Percentiles rank a stretch among this genome's conserved stretches.
Conservation (phyloP, 2,329 filamentous ascomycete genomes). For the Ascosphaera apis region DNA sequence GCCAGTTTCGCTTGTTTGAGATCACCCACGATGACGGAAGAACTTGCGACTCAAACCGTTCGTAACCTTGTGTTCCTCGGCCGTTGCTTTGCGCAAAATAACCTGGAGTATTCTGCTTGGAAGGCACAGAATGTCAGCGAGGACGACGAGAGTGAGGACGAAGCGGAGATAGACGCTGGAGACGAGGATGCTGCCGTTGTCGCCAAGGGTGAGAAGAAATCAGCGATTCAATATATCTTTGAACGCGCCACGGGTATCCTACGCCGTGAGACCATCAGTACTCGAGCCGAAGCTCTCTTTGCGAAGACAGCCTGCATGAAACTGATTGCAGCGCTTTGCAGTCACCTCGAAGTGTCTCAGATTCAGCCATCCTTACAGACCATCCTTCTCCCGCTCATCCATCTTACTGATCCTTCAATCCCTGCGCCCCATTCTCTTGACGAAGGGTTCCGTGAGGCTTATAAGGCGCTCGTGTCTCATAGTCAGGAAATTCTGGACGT, state of each 20-base stretch:
- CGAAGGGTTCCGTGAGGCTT: constrained; percentile 41
- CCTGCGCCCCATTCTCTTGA: constrained; percentile 48
- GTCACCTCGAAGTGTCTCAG: constrained; percentile 32
- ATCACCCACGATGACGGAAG: constrained; percentile 41
- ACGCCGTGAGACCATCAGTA: constrained; percentile 47
- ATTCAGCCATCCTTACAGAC: constrained; percentile 40
- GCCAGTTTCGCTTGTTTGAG: constrained; percentile 36
- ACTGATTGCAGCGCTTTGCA: constrained; percentile 46
- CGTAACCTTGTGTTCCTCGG: constrained; percentile 70
- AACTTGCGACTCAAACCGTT: constrained; percentile 53
- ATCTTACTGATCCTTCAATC: constrained; percentile 61
- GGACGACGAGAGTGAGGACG: constrained; percentile 17
- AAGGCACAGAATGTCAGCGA: constrained; percentile 18
- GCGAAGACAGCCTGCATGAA: constrained; percentile 56
- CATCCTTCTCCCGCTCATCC: constrained; percentile 48
- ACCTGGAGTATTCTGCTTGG: constrained; percentile 18
- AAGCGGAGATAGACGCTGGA: constrained; percentile 22
- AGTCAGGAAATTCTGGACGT: constrained; percentile 56
- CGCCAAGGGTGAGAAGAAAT: constrained; percentile 21
- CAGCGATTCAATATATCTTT: constrained; percentile 51
- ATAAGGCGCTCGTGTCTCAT: constrained; percentile 47
- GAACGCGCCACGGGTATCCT: constrained; percentile 56
- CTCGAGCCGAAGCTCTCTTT: constrained; percentile 36
- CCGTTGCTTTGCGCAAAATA: constrained; percentile 37
- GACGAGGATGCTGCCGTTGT: constrained; percentile 21